A percentile compares a stretch with the other conserved stretches of the same genome.
Conservation (phyloP, 257 asterid genomes). For the Gynochthodes officinalis region DNA sequence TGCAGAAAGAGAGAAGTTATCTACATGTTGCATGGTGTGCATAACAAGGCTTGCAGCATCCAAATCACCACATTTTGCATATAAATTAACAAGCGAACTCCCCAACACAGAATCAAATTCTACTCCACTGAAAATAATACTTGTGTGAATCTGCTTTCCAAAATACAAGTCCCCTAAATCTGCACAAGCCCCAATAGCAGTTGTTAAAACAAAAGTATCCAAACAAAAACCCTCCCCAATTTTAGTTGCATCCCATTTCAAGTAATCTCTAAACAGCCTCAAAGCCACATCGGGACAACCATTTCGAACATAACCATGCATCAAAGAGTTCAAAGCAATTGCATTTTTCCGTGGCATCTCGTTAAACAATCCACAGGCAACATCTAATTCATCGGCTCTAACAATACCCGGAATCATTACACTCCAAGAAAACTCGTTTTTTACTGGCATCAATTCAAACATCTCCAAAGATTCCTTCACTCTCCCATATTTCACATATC, state of each 20-base stretch:
- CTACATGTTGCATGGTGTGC: conserved; percentile 40
- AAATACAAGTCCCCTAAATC: conserved; percentile 37
- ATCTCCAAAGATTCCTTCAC: conserved; percentile 27
- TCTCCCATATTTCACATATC: conserved; percentile 46
- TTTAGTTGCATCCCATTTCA: conserved; percentile 31
- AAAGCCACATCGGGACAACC: conserved; percentile 47
- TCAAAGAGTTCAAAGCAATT: conserved; percentile 60
- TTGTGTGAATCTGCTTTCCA: conserved; percentile 84
- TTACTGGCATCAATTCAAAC: conserved; percentile 53
- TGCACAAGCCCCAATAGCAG: conserved; percentile 61
- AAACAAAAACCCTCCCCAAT: conserved; percentile 23
- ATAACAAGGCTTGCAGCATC: conserved; percentile 44
- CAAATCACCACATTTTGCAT: conserved; percentile 69
- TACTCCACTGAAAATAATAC: conserved; percentile 42
- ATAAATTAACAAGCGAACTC: conserved; percentile 80
- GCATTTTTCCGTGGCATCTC: conserved; percentile 76
- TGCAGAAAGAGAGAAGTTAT: conserved; percentile 75
- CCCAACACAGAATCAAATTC: conserved; percentile 59
- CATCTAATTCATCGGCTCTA: conserved; percentile 48
- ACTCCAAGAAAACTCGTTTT: conserved; percentile 76
- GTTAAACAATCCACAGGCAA: conserved; percentile 36
- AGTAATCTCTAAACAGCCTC: conserved; percentile 45
- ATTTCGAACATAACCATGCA: conserved; percentile 59
- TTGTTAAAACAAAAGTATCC: conserved; percentile 60
- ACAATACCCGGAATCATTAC: conserved; percentile 49